These are phyloP conservation scores for Terana coerulea DNA, from an alignment of 768 basidiomycete species.

Conservation along the genomic window DNA sequence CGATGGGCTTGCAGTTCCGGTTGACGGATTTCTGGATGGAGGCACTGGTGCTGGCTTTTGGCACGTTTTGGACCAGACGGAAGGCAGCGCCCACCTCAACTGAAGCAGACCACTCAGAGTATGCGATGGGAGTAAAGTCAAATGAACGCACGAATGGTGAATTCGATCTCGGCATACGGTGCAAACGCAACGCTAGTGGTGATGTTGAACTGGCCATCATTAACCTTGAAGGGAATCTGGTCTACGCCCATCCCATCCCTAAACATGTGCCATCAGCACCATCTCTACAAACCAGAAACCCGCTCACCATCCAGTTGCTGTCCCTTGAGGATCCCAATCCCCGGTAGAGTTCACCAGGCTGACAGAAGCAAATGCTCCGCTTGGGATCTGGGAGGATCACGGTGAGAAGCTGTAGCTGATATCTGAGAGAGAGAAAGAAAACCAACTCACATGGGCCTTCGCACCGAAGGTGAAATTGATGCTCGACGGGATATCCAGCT, in stretches of 20 bases:
- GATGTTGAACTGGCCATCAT: constrained; percentile 8
- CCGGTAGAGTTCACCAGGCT: constrained; percentile 4
- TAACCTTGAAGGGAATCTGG: constrained; percentile 9
- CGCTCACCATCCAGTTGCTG: constrained; percentile 5
- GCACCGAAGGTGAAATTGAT: constrained; percentile 10
- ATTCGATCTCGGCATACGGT: constrained; percentile 4
- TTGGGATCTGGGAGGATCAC: constrained; percentile 6
- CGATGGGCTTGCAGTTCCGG: constrained; percentile 5
- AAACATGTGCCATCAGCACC: too few species aligned
- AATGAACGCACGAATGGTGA: constrained; percentile 3
- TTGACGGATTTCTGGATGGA: neutral
- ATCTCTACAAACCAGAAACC: too few species aligned
- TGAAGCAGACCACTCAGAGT: too few species aligned
- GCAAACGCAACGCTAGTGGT: neutral
- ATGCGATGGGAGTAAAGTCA: too few species aligned
- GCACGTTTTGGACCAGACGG: constrained; percentile 1
- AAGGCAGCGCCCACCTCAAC: neutral
- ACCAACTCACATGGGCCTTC: neutral
- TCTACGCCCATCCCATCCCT: constrained; percentile 1
- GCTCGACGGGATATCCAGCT: constrained; percentile 1
- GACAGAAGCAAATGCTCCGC: constrained; percentile 10
- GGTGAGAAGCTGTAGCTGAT: too few species aligned
- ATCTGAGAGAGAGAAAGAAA: too few species aligned
- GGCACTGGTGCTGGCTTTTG: constrained; percentile 3
- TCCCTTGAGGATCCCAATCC: constrained; percentile 1